Evolutionary conservation across 2,329 filamentous ascomycete species (phyloP), one percentile per base, ranked within the genome.

Genomic region (Truncatella angustata): DNA sequence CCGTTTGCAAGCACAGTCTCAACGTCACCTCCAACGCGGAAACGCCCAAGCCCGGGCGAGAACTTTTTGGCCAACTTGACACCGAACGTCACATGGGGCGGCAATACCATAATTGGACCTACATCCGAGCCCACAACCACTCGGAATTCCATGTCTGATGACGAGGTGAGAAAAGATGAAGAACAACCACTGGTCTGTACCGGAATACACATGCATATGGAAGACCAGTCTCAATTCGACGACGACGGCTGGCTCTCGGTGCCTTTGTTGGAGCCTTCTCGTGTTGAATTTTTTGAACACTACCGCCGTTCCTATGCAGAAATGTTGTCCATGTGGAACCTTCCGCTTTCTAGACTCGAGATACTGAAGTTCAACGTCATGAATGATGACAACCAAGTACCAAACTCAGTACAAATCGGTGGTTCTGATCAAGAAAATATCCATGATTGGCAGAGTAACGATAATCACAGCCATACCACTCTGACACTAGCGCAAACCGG

Each of bases 361-460:
- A 79, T 88, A 24, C 76, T 88, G 69, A 88, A 88, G 61, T 88
- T 87, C 61, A 87, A 87, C 56, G 77, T 82, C 4, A 70, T 87
- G 35, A 79, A 79, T 50, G 78, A 80, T 23, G 74, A 77, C 44
- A 65, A 64, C 18, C 55, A 60, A 43, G 59, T 64, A 51, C 20
- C 56, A 37, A 61, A 67, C 18, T 54, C 63, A 20, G 44, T 49
- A 4, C 54, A 60, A 3, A 62, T 64, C 4, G 55, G 57, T 3
- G 55, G 57, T 39, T 58, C 58, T 20, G 61, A 55, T 12, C 60
- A 57, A 16, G 54, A 68, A 49, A 70, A 69, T 39, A 63, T 71
- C 18, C 69, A 69, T 30, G 73, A 74, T n/a, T 61, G 64, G 46
- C 63, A 67, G 16, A 72, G 62, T 40, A 63, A 63, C 30, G 64